Conservation (phyloP, 2,329 filamentous ascomycete species). For the Pestalotiopsis sp. region DNA sequence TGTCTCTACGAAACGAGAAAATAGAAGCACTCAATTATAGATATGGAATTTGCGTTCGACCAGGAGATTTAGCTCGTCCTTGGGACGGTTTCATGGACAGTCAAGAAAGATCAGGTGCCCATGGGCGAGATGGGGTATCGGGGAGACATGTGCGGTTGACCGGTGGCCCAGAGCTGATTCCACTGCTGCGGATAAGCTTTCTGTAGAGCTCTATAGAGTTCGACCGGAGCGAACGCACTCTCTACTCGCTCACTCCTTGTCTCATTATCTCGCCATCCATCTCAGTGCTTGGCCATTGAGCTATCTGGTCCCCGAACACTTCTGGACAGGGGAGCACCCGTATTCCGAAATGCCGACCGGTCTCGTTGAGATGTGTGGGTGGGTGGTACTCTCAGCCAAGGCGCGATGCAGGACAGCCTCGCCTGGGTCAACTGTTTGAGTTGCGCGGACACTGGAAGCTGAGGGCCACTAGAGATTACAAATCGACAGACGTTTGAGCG, state of each 20-base stretch:
- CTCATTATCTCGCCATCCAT: neutral
- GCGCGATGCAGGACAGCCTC: neutral
- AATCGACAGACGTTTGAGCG: neutral
- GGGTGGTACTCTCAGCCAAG: neutral
- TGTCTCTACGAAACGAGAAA: neutral
- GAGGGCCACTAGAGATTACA: neutral
- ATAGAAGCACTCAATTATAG: neutral
- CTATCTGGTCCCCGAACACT: neutral
- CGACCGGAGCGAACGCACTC: neutral
- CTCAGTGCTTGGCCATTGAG: neutral
- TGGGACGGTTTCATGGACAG: neutral
- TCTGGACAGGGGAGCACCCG: neutral
- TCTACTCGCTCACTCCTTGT: too few species aligned
- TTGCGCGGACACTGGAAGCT: neutral
- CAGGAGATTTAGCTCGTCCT: neutral
- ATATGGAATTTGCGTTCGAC: neutral
- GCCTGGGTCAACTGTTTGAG: neutral
- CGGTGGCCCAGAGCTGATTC: neutral
- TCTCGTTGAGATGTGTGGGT: neutral
- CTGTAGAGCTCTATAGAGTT: neutral
- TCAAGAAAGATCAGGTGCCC: neutral
- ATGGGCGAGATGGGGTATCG: neutral
- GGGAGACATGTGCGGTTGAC: neutral
- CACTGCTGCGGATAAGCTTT: neutral
- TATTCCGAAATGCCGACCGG: neutral